phyloP scores from a whole-genome alignment of 768 basidiomycete species.

The Suillus spraguei region DNA sequence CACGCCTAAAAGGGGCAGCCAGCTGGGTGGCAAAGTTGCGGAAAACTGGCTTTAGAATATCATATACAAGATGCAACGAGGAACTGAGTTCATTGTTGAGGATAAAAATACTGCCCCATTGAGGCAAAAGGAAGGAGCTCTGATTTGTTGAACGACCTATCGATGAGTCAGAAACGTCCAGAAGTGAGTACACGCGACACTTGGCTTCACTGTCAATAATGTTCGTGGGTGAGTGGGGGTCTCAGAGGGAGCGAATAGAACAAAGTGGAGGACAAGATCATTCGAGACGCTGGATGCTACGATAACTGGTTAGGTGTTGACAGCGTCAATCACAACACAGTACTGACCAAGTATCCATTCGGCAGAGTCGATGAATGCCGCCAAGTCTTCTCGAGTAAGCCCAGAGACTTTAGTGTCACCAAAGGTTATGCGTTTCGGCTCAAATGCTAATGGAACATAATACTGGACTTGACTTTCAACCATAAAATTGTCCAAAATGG shows the following conservation, averaged over 20 bases:
- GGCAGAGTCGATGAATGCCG: constrained; percentile 93
- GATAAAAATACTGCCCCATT: constrained; percentile 91
- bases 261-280: constrained; percentile 92
- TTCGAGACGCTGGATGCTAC: constrained; percentile 90
- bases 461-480: constrained; percentile 94
- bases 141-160: constrained; percentile 52
- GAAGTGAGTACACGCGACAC: constrained; percentile 16
- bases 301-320: not conserved
- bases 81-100: constrained; percentile 53
- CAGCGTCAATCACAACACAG: constrained; percentile 18
- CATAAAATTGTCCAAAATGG: constrained; percentile 82
- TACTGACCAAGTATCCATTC: constrained; percentile 88
- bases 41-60: constrained; percentile 56
- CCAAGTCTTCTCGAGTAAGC: constrained; percentile 80
- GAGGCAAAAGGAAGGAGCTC: constrained; percentile 84
- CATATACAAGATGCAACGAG: constrained; percentile 37
- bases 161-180: constrained; percentile 15
- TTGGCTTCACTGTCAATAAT: constrained; percentile 61
- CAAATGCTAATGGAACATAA: constrained; percentile 87
- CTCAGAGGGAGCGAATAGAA: constrained; percentile 82
- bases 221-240: constrained; percentile 66
- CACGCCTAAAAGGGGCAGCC: constrained; percentile 77
- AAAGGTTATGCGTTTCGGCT: constrained; percentile 45
- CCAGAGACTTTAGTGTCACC: constrained; percentile 47
- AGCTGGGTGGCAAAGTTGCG: constrained; percentile 72